Evolutionary conservation across 2,329 filamentous ascomycete species (phyloP).

Genomic region (Aspergillus flavus): DNA sequence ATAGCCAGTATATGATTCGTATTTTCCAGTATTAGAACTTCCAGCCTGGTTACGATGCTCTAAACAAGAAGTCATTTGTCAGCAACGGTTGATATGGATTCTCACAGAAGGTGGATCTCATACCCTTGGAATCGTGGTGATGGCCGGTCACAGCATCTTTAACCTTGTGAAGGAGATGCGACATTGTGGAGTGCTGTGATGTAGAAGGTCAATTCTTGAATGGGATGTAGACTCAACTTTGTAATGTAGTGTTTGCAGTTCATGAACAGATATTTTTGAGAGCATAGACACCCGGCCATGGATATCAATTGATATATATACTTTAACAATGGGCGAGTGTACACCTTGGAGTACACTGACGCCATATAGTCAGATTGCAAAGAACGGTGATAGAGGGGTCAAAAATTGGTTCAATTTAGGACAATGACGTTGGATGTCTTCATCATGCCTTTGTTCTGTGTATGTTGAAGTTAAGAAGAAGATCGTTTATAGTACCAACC

Average conservation of each 20-base stretch:
- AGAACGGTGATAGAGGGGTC: neutral
- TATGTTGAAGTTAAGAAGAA: neutral
- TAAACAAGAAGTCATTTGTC: neutral
- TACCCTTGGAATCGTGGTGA: conserved; percentile 26
- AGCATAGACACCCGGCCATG: no score
- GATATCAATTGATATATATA: neutral
- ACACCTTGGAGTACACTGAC: neutral
- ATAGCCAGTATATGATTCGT: conserved; percentile 8
- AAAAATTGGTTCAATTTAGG: conserved; percentile 2
- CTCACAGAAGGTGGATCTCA: neutral
- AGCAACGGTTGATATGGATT: neutral
- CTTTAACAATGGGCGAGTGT: neutral
- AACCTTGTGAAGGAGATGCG: conserved; percentile 50
- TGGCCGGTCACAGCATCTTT: conserved; percentile 48
- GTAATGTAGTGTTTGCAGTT: neutral
- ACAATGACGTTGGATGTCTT: conserved; percentile 10
- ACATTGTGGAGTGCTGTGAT: conserved; percentile 38
- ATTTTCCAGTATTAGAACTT: neutral
- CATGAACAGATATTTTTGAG: neutral
- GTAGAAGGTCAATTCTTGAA: neutral
- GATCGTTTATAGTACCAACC: neutral
- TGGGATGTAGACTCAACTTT: neutral
- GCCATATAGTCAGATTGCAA: neutral
- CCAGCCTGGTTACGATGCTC: neutral
- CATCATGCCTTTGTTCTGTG: neutral